Evolutionary conservation across 1,284 basidiomycete genomes (phyloP), one percentile per base, ranked within the genome.

Genomic region (Papiliotrema flavescens): DNA sequence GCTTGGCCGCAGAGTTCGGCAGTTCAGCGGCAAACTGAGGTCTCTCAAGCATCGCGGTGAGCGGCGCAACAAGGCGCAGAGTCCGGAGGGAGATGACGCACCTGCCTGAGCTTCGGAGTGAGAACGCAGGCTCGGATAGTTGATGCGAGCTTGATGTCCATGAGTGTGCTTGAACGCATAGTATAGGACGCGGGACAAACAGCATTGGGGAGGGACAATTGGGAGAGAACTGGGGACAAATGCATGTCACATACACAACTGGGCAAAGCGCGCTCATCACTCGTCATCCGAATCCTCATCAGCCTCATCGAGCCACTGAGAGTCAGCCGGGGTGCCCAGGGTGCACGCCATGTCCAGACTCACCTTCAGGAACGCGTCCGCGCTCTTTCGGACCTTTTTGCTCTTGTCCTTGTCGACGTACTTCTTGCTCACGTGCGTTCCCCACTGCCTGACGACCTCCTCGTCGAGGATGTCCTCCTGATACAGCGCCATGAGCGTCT

Each of bases 341-440:
- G 42, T 17, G 11, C 40, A 32, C 6, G 22, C 4, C 19, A 23
- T 24, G n/a, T 41, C 24, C 2, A 17, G 26, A 68, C 78, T 52
- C 56, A 82, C 82, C 79, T 84, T 91, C 71, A 99, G 79, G 82
- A 98, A 97, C 0, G 94, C 91, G 71, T 91, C 91, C 61, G 91
- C 91, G 22, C 90, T 91, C 80, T 95, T 93, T 64, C 95, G 83
- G 53, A 98, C 93, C 78, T 86, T 93, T 84, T 98, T 98, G 75
- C 88, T 90, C 41, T 83, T 88, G 26, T 98, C 93, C 79, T 90
- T 93, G 78, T 95, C 90, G 54, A 95, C 91, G 73, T 96, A 98
- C 81, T 98, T 97, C 82, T 91, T 96, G 78, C 88, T 90, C 66
- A 96, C 92, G 70, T 98, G 95, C 6, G 90, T 97, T 32, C 93